Base-by-base conservation (phyloP, 176 grass and related monocot genomes). In the Alopecurus myosuroides region DNA sequence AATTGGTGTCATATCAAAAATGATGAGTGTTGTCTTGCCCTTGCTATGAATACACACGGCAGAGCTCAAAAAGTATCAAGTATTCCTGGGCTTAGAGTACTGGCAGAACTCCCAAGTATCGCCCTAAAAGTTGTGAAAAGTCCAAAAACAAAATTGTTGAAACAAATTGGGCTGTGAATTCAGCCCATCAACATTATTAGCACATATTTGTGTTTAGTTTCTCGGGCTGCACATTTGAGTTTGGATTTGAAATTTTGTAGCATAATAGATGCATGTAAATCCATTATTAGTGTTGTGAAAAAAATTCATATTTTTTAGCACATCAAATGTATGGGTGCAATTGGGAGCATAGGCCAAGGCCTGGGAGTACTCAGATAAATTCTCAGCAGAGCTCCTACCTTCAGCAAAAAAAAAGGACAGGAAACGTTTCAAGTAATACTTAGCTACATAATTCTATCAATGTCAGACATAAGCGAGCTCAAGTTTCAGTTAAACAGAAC, bases 1-100 rank as follows among this genome's bases (percentile, higher is more conserved):
- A 80, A 74, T 49, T 84, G 46, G n/a, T 57, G 33, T 87, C 75
- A 84, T 1, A 30, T 20, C 11, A 76, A 86, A 84, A 77, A 70
- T 78, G 58, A 6, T 35, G 8, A 10, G 2, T 5, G 2, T 33
- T 64, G 13, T 13, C 60, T 30, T 62, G 58, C 58, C 56, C 3
- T 60, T 60, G 9, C 56, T 60, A 60, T 26, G n/a, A 28, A 60
- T 60, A 9, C 56, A 53, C 19, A 58, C n/a, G 4, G 25, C 25
- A 61, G 11, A 61, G 26, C 26, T 29, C 9, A 28, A 26, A 61
- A 26, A 1, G 55, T 30, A 62, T 62, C 5, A 17, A 62, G 26
- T 62, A 58, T 3, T 58, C 9, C 10, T 11, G 2, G 8, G 52
- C 52, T 56, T 53, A 13, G 51, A 53, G 51, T 53, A 57, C 55